These are phyloP conservation scores for Agrocybe pediades DNA, from an alignment of 768 basidiomycete genomes.

Conservation along the genomic window DNA sequence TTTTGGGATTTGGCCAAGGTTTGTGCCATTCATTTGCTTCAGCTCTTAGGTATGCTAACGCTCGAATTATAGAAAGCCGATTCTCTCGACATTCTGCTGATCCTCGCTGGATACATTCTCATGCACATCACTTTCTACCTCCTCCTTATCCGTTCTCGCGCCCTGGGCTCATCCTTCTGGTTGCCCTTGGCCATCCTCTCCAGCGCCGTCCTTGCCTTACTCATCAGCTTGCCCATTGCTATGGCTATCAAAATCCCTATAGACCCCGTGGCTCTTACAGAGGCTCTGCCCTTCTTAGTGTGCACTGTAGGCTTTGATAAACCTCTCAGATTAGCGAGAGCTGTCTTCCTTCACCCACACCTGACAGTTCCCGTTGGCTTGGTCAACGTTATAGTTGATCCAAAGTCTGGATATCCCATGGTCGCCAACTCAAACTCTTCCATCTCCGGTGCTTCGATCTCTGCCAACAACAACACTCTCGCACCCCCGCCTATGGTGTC, in stretches of 20 bases:
- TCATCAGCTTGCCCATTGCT: constrained; percentile 80
- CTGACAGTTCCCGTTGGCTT: constrained; percentile 16
- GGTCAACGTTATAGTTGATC: neutral
- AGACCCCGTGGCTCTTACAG: constrained; percentile 90
- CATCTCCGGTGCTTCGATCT: constrained; percentile 4
- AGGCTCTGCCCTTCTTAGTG: constrained; percentile 96
- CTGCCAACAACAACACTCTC: constrained; percentile 21
- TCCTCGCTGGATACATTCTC: constrained; percentile 89
- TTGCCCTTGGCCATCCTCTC: constrained; percentile 72
- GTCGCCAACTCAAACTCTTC: constrained; percentile 3
- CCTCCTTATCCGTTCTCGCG: constrained; percentile 84
- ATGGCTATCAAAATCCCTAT: constrained; percentile 78
- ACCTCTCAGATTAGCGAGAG: constrained; percentile 86
- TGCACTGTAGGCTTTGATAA: constrained; percentile 99
- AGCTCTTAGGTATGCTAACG: constrained; percentile 13
- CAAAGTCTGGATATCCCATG: constrained; percentile 14
- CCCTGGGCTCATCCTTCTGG: constrained; percentile 70
- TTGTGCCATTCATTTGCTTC: constrained; percentile 12
- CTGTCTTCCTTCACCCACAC: constrained; percentile 78
- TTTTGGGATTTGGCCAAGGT: constrained; percentile 87
- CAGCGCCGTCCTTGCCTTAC: constrained; percentile 79
- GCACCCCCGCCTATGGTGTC: constrained; percentile 37
- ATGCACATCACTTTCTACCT: constrained; percentile 97
- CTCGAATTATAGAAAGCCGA: constrained; percentile 72
- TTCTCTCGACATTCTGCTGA: constrained; percentile 92